These are phyloP conservation scores for Basidiobolus meristosporus DNA, from an alignment of 371 early-diverging fungal genomes.

Conservation along the genomic window DNA sequence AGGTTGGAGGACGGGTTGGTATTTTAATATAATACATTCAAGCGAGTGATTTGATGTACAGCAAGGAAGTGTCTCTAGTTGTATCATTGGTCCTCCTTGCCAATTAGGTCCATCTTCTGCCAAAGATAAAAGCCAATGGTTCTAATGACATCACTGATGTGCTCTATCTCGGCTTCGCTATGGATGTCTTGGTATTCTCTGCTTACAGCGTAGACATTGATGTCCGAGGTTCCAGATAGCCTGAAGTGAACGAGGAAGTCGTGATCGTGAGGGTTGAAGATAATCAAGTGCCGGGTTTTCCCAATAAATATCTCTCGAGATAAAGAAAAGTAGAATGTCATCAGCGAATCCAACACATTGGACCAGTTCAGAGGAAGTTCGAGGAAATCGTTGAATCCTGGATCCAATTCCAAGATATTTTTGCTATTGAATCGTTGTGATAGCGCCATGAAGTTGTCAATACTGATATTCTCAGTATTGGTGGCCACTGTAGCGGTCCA, in stretches of 20 bases:
- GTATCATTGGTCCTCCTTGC: too few species aligned
- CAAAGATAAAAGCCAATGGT: constrained; percentile 5
- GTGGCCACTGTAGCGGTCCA: not conserved
- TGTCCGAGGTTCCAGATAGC: constrained; percentile 1
- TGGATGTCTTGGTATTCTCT: too few species aligned
- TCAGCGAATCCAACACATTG: constrained; percentile 11
- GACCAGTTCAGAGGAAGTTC: constrained; percentile 14
- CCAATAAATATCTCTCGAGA: constrained; percentile 12
- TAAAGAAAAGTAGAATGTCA: constrained; percentile 7
- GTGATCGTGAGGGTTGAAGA: constrained; percentile 14
- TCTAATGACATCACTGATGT: constrained; percentile 1
- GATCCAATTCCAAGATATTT: constrained; percentile 13
- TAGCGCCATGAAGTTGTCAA: constrained; percentile 14
- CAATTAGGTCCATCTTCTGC: constrained; percentile 5
- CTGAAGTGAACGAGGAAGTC: constrained; percentile 16
- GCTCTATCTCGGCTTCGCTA: too few species aligned
- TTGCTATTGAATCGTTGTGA: constrained; percentile 15
- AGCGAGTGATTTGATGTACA: too few species aligned
- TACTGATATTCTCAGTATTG: not conserved
- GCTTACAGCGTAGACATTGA: too few species aligned
- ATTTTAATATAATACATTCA: too few species aligned
- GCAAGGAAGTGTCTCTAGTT: too few species aligned
- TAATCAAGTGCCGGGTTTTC: constrained; percentile 11
- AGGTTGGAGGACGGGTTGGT: too few species aligned
- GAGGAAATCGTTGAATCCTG: constrained; percentile 11